A percentile compares a stretch with the other conserved stretches of the same genome.
phyloP scores from a whole-genome alignment of 345 rosid species.

The Euphorbia pulcherrima region DNA sequence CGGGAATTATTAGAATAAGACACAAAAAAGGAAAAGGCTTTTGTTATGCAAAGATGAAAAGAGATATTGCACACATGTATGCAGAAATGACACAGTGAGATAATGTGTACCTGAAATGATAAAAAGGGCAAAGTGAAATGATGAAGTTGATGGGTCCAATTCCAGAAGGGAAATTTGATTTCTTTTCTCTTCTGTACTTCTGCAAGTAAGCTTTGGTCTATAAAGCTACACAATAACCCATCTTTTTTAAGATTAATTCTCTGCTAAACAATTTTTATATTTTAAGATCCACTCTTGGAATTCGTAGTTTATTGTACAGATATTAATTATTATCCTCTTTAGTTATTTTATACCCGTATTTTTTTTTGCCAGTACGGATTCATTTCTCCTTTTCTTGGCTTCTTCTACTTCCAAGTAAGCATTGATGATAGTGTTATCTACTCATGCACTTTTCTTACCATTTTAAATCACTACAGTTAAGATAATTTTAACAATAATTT shows the following conservation, averaged over 20 bases:
- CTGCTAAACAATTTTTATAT: background rate
- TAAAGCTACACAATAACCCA: slow-evolving; percentile 23
- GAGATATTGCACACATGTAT: background rate
- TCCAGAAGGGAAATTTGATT: background rate
- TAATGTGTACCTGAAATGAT: background rate
- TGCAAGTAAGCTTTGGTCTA: slow-evolving; percentile 27
- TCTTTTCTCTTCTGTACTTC: slow-evolving; percentile 15
- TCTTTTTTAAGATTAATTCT: background rate
- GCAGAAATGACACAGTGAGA: background rate
- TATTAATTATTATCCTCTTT: no score
- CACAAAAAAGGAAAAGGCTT: background rate
- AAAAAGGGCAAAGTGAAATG: slow-evolving; percentile 23
- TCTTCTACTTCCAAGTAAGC: no score
- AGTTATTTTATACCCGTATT: no score
- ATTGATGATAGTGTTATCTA: no score
- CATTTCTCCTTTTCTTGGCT: no score
- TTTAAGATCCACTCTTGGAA: slow-evolving; percentile 41
- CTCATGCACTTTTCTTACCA: no score
- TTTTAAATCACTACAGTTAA: no score
- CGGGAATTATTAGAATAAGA: background rate
- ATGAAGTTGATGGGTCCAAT: slow-evolving; percentile 35
- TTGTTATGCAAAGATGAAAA: background rate
- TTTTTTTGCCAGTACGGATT: no score
- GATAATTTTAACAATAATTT: no score
- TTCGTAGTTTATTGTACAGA: slow-evolving; percentile 18